Base-by-base conservation (phyloP, 1,284 basidiomycete species). In the Trichosporon asahii region DNA sequence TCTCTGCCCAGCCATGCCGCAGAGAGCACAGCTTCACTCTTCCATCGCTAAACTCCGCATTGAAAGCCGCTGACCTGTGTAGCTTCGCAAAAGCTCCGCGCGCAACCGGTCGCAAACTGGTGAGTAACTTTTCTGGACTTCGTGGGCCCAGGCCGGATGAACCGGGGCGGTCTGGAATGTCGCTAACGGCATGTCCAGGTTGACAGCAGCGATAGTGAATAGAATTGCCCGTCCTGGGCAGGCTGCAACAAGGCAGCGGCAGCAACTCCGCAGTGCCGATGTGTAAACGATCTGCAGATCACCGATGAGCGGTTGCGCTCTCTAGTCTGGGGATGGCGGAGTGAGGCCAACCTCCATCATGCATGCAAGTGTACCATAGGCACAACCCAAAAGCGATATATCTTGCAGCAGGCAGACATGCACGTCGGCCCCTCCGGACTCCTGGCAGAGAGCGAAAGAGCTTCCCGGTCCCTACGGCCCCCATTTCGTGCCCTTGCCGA, bases 191-290 rank as follows among this genome's bases (percentile, higher is more conserved):
- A 31, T 31, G 14, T 31, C 15, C 29, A 61, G 57, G 57, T 61
- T 31, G 57, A 61, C 23, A 61, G 57, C 18, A 61, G 57, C 29
- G 57, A 61, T 27, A 61, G 57, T 61, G 57, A 61, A 29, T 61
- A 61, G 29, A 18, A 31, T 33, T 61, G 49, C 49, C 49, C 49
- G 49, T 25, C n/a, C 49, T 18, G 23, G 49, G 49, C 49, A 23
- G 15, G 44, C 49, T 18, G 21, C 23, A 18, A 3, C 12, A 2
- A 25, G 9, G 18, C n/a, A n/a, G 31, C 12, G n/a, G 49, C 4
- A 25, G 49, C 29, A 2, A 9, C 27, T 33, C 21, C 29, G 29
- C 27, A n/a, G n/a, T n/a, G n/a, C n/a, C n/a, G n/a, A n/a, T n/a
- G n/a, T 15, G 29, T 29, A 7, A 61, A 18, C 3, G 2, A 61